Conservation (phyloP, 768 basidiomycete genomes). For the Glaciozyma martinii region DNA sequence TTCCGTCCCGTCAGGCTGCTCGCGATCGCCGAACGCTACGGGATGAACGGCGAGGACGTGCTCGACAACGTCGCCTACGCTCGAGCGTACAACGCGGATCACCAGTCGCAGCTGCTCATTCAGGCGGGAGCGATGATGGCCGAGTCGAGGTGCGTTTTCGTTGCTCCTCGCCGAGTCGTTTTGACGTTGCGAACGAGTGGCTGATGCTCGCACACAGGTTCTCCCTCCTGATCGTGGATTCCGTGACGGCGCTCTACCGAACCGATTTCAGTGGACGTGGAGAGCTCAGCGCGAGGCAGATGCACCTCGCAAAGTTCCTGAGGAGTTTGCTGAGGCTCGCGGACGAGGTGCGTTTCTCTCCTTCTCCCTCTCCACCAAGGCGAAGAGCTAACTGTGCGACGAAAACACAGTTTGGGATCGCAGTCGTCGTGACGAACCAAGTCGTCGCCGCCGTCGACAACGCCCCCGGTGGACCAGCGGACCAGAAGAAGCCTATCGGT, state of each 20-base stretch:
- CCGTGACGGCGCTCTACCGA: constrained; percentile 87
- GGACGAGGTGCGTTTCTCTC: constrained; percentile 64
- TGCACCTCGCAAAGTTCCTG: constrained; percentile 89
- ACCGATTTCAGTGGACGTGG: constrained; percentile 94
- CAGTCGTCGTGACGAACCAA: constrained; percentile 94
- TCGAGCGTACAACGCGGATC: constrained; percentile 95
- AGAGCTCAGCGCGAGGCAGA: constrained; percentile 88
- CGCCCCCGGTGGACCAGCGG: constrained; percentile 68
- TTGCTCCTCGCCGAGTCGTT: background rate
- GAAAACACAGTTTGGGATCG: constrained; percentile 79
- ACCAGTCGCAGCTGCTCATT: constrained; percentile 79
- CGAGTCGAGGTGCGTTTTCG: constrained; percentile 74
- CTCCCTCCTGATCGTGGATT: constrained; percentile 91
- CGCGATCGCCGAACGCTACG: constrained; percentile 88
- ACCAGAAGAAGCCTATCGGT: constrained; percentile 97
- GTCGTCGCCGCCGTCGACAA: constrained; percentile 99
- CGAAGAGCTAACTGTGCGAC: constrained; percentile 1
- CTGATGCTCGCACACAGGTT: constrained; percentile 52
- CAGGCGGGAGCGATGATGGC: constrained; percentile 98
- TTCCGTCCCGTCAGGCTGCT: constrained; percentile 93
- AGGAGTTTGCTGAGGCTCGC: constrained; percentile 85
- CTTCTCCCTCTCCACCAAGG: background rate
- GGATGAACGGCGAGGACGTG: constrained; percentile 95
- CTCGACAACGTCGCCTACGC: constrained; percentile 95
- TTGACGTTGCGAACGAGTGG: background rate